Conservation (phyloP, 2,329 filamentous ascomycete genomes). For the Aspergillus clavatus region DNA sequence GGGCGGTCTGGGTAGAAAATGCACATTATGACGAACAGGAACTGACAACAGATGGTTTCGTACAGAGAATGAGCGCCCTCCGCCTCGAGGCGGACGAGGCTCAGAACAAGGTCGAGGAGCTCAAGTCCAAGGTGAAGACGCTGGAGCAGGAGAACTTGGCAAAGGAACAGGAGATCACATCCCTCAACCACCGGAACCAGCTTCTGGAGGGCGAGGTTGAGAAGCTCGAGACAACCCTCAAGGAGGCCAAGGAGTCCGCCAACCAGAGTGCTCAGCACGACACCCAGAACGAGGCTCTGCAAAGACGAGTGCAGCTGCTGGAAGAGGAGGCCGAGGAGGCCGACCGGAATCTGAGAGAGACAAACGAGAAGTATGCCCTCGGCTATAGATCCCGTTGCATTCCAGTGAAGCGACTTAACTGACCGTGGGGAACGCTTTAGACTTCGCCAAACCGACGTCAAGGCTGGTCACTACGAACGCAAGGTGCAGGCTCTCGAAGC, state of each 20-base stretch:
- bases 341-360: conserved; percentile 92
- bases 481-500: conserved; percentile 96
- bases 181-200: conserved; percentile 90
- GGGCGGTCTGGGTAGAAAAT: conserved; percentile 10
- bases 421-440: conserved; percentile 46
- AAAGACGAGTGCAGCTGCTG: conserved; percentile 87
- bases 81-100: conserved; percentile 90
- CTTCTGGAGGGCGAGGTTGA: conserved; percentile 86
- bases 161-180: conserved; percentile 98
- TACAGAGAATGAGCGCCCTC: conserved; percentile 89
- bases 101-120: conserved; percentile 75
- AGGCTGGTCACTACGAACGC: conserved; percentile 98
- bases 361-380: conserved; percentile 88
- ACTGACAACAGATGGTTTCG: conserved; percentile 9
- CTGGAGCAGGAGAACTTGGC: conserved; percentile 92
- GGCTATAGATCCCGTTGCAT: background rate
- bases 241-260: conserved; percentile 81
- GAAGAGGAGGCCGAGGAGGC: conserved; percentile 97
- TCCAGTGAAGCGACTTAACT: conserved; percentile 10
- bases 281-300: conserved; percentile 85
- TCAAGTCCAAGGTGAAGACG: conserved; percentile 77
- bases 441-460: conserved; percentile 97
- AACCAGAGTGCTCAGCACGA: conserved; percentile 77
- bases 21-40: too few relatives aligned
- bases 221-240: conserved; percentile 79